These are phyloP conservation scores for Globisporangium emineosum DNA, from an alignment of 352 stramenopile species.

Conservation along the genomic window DNA sequence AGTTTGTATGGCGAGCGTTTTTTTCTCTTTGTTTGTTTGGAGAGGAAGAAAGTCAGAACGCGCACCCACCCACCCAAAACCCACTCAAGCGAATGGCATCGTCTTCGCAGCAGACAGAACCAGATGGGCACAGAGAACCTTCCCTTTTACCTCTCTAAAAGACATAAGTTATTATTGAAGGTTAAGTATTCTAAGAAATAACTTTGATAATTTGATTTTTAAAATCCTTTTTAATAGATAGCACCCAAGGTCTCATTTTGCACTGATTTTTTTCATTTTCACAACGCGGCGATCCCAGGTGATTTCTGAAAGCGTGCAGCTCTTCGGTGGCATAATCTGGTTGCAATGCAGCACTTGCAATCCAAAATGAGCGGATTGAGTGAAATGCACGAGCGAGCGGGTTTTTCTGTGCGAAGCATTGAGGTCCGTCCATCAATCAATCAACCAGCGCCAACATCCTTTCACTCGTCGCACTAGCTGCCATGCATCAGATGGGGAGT, in stretches of 20 bases:
- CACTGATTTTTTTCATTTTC: background rate
- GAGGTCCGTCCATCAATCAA: background rate
- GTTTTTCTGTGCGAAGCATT: background rate
- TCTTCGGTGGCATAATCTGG: background rate
- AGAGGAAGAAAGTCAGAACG: conserved; percentile 1
- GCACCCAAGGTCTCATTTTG: background rate
- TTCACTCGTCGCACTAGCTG: background rate
- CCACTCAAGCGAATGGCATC: background rate
- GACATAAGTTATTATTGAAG: background rate
- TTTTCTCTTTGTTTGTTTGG: background rate
- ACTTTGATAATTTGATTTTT: background rate
- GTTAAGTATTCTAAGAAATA: background rate
- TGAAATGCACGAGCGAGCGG: background rate
- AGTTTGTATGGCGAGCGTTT: conserved; percentile 12
- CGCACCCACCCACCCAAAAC: background rate
- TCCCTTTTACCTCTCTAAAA: background rate
- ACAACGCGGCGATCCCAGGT: conserved; percentile 5
- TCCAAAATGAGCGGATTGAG: background rate
- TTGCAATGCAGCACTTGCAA: background rate
- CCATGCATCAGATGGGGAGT: background rate
- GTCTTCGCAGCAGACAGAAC: background rate
- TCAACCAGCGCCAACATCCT: background rate
- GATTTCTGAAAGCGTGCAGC: background rate
- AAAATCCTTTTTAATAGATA: background rate
- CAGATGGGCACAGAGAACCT: conserved; percentile 7